Conservation (phyloP, 1,284 basidiomycete species). For the Microstroma glucosiphilum region DNA sequence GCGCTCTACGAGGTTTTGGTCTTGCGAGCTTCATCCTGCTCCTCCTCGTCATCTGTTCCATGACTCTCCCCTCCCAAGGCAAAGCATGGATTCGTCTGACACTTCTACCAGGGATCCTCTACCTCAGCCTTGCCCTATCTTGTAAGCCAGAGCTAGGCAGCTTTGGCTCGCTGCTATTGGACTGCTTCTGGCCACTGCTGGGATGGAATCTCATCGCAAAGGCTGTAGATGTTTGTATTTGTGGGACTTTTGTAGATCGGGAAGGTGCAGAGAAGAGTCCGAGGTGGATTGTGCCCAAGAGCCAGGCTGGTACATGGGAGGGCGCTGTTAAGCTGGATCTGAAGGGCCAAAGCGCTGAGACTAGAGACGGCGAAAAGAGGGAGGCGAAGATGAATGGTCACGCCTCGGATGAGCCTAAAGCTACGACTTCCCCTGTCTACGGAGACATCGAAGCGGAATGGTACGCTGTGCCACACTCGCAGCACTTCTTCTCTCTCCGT, state of each 20-base stretch:
- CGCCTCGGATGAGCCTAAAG: background rate
- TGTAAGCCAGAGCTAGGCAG: background rate
- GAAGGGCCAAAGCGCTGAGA: background rate
- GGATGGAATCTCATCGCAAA: background rate
- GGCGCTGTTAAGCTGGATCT: background rate
- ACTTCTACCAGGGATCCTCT: background rate
- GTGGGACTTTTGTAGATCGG: background rate
- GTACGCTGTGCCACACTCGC: background rate
- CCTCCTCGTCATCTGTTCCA: background rate
- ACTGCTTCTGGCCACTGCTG: background rate
- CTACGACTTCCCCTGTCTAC: background rate
- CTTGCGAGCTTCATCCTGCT: background rate
- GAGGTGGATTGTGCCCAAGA: slow-evolving; percentile 3
- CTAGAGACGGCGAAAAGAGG: background rate
- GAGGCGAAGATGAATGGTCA: background rate
- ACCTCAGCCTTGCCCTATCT: background rate
- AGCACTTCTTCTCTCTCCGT: background rate
- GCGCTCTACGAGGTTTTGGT: background rate
- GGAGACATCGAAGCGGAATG: background rate
- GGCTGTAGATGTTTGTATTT: background rate
- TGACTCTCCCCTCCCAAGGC: background rate
- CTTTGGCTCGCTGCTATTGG: background rate
- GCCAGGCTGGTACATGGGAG: background rate
- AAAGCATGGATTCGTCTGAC: background rate
- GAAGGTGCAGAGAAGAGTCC: background rate